Conservation (phyloP, 805 yeast species). For the Barnettozyma wickerhamii region DNA sequence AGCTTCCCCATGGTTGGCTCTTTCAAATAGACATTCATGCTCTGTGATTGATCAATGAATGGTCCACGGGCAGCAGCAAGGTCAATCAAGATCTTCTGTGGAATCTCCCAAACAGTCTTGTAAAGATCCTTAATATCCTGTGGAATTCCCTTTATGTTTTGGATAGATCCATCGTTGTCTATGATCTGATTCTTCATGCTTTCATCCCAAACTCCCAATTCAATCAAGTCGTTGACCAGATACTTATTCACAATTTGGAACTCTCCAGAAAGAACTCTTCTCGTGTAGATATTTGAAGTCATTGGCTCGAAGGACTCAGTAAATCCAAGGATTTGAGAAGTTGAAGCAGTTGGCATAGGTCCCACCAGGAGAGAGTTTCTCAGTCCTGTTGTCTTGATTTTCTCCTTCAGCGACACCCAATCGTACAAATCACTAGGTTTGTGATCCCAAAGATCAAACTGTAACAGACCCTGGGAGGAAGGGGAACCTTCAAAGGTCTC, state of each 20-base stretch:
- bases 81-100: conserved; percentile 73
- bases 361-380: conserved; percentile 88
- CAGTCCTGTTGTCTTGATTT: conserved; percentile 61
- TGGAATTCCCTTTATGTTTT: conserved; percentile 70
- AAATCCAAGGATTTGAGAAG: conserved; percentile 92
- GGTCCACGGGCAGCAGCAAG: conserved; percentile 87
- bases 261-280: conserved; percentile 92
- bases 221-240: conserved; percentile 71
- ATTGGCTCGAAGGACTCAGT: conserved; percentile 96
- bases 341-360: conserved; percentile 98
- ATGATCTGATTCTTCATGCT: conserved; percentile 75
- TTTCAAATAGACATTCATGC: conserved; percentile 81
- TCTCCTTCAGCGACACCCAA: conserved; percentile 69
- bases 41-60: conserved; percentile 88
- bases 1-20: conserved; percentile 95
- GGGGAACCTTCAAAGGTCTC: conserved; percentile 83
- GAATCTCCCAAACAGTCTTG: conserved; percentile 86
- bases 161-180: conserved; percentile 80
- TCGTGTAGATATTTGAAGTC: conserved; percentile 89
- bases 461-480: conserved; percentile 76
- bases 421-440: conserved; percentile 79
- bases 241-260: conserved; percentile 90
- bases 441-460: conserved; percentile 82
- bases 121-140: conserved; percentile 64
- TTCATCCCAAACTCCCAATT: conserved; percentile 78